Evolutionary conservation across 805 yeast genomes (phyloP), one percentile per base, ranked within the genome.

Genomic region (Yamadazyma insecticola): DNA sequence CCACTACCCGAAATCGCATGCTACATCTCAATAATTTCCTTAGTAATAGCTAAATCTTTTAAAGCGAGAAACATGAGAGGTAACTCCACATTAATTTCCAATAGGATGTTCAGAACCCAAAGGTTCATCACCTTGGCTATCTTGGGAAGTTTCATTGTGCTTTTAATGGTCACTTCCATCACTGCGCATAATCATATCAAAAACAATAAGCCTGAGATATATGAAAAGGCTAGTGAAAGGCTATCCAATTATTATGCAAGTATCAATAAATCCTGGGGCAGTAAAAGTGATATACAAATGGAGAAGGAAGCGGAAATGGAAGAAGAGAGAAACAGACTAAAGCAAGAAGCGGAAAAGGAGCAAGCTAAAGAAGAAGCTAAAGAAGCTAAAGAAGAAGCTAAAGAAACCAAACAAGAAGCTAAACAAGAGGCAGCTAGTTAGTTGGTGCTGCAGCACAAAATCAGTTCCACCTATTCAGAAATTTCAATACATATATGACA

Each of bases 61-160:
- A n/a, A n/a, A n/a, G n/a, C n/a, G n/a, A n/a, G 11, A 16, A 16
- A 22, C 10, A 30, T 35, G 34, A 28, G 32, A 35, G 51, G 50
- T 13, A 57, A 55, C 30, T 45, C 64, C 5, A 51, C 63, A 11
- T 35, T 42, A 3, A 47, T 60, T 7, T 41, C 58, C 5, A 47
- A 47, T 28, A 38, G 59, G 27, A 33, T 63, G 29, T 57, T 63
- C 41, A 46, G 58, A 32, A 51, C 57, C 8, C 67, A 59, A 37
- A 43, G 59, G 22, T 40, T 51, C 28, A 37, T 62, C 15, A 39
- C 50, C 5, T 10, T 55, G 10, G 19, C 44, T 5, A 49, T 60
- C 5, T 28, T 53, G 7, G 29, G 55, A 6, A 35, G 40, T 11
- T 47, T 63, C 16, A 28, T 50, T 2, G 12, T 44, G 8, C 28